phyloP scores from a whole-genome alignment of 345 rosid genomes.

The Erucastrum elatum region DNA sequence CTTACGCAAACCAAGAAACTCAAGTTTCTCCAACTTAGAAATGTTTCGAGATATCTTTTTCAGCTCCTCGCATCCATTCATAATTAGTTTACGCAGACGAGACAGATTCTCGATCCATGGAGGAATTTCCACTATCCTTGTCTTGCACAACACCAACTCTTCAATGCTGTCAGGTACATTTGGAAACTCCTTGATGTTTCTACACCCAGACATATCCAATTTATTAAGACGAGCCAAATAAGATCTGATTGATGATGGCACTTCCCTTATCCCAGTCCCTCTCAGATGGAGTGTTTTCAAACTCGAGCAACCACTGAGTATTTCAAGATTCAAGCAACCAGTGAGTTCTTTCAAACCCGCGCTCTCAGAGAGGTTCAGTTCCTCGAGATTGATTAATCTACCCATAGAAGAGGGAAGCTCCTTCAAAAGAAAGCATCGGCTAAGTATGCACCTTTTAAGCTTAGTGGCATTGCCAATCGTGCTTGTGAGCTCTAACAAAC shows the following conservation, averaged over 20 bases:
- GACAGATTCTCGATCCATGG: background rate
- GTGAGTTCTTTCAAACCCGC: background rate
- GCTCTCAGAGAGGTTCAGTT: background rate
- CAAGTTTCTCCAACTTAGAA: slow-evolving; percentile 18
- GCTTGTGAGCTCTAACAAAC: slow-evolving; percentile 6
- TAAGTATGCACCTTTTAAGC: background rate
- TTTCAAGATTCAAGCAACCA: background rate
- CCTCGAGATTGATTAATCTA: background rate
- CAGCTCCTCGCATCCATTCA: slow-evolving; percentile 4
- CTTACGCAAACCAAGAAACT: background rate
- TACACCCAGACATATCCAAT: slow-evolving; percentile 14
- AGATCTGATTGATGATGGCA: slow-evolving; percentile 16
- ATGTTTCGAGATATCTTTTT: slow-evolving; percentile 5
- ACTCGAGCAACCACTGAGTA: slow-evolving; percentile 21
- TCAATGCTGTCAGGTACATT: slow-evolving; percentile 8
- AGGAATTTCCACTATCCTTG: slow-evolving; percentile 11
- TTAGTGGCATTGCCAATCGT: slow-evolving; percentile 19
- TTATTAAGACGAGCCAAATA: background rate
- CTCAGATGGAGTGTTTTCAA: background rate
- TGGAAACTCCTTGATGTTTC: slow-evolving; percentile 26
- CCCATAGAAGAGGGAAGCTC: slow-evolving; percentile 9
- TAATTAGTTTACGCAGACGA: background rate
- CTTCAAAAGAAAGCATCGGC: background rate
- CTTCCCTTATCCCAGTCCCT: slow-evolving; percentile 3
- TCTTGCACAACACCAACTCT: background rate